These are phyloP conservation scores for Penicillium sp. DNA, from an alignment of 2,329 filamentous ascomycete species.

Conservation along the genomic window DNA sequence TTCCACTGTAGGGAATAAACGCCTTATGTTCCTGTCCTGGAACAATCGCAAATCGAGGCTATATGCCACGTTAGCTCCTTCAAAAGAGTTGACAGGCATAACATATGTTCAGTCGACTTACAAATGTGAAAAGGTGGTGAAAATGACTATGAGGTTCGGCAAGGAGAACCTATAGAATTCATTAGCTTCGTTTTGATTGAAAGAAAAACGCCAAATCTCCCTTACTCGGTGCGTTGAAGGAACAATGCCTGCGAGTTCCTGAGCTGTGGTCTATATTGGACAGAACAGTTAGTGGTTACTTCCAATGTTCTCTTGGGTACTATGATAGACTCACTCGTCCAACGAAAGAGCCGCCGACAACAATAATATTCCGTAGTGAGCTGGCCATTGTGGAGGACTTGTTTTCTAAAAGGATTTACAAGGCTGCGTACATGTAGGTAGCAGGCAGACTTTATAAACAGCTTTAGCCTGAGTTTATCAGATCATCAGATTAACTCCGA, in stretches of 20 bases:
- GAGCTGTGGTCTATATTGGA: conserved; percentile 29
- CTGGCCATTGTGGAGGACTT: conserved; percentile 22
- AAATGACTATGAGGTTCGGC: conserved; percentile 39
- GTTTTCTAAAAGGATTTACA: no score
- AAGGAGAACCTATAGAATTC: conserved; percentile 28
- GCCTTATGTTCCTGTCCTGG: conserved; percentile 40
- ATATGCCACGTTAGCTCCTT: neutral
- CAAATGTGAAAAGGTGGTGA: conserved; percentile 39
- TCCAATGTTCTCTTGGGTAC: no score
- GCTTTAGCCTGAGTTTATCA: neutral
- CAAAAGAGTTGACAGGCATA: no score
- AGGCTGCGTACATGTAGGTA: no score
- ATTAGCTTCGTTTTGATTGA: neutral
- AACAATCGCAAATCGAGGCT: conserved; percentile 37
- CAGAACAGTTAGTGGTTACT: conserved; percentile 8
- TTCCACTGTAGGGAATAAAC: conserved; percentile 35
- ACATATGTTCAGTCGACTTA: conserved; percentile 12
- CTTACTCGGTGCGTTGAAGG: conserved; percentile 37
- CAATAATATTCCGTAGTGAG: conserved; percentile 36
- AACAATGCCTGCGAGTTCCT: conserved; percentile 36
- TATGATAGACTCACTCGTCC: conserved; percentile 27
- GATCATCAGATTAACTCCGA: conserved; percentile 7
- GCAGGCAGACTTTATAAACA: no score
- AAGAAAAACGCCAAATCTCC: neutral
- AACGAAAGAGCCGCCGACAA: conserved; percentile 40